Evolutionary conservation across 148 eudicot genomes (phyloP).

Genomic region (Fagopyrum tataricum): DNA sequence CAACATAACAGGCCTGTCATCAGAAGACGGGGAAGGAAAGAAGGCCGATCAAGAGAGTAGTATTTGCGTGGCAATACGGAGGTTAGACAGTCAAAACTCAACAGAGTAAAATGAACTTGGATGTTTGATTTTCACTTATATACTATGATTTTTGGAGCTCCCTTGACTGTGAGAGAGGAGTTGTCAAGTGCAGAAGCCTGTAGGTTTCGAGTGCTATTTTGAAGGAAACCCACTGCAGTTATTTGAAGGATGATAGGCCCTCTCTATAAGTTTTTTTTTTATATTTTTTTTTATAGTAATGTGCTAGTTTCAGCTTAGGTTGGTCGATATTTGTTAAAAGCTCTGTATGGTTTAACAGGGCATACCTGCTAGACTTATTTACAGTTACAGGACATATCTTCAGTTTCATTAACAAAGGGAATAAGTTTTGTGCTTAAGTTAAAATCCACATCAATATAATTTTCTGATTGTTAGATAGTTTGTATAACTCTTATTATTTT

Average conservation of each 20-base stretch:
- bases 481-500: not conserved
- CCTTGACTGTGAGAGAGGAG: not conserved
- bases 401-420: not conserved
- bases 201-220: not conserved
- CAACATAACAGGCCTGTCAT: constrained; percentile 33
- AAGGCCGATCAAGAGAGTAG: constrained; percentile 42
- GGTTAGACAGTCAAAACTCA: not conserved
- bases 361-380: not conserved
- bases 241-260: not conserved
- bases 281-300: no score
- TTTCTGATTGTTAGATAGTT: no score
- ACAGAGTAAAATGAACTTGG: not conserved
- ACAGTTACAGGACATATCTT: not conserved
- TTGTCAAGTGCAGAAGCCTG: not conserved
- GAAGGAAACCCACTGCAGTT: not conserved
- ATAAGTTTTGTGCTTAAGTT: not conserved
- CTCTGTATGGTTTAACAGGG: not conserved
- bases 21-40: constrained; percentile 58
- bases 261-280: not conserved
- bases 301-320: not conserved
- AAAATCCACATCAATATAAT: no score
- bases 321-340: not conserved
- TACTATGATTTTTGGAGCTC: not conserved
- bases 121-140: not conserved
- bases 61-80: not conserved